Evolutionary conservation across 208 protist genomes (phyloP).

Genomic region (Trichomonas vaginalis): DNA sequence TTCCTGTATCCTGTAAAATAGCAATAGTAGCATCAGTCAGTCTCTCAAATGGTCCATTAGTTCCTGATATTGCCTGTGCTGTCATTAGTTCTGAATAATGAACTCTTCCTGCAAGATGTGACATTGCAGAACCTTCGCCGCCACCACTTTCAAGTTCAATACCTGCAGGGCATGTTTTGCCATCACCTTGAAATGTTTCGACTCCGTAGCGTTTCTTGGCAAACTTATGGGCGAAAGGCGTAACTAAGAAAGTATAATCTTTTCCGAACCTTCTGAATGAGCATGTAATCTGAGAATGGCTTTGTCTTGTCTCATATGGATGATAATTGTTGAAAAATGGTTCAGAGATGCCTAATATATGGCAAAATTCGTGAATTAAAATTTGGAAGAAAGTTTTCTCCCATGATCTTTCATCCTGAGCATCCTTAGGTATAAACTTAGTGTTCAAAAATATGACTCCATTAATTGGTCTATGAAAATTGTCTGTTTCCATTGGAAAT

Average conservation of each 20-base stretch:
- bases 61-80: not conserved
- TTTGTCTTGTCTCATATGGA: not conserved
- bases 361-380: not conserved
- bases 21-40: not conserved
- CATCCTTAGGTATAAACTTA: too few species aligned
- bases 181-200: not conserved
- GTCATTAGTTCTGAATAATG: not conserved
- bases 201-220: not conserved
- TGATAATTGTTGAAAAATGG: not conserved
- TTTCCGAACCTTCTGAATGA: not conserved
- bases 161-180: not conserved
- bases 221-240: not conserved
- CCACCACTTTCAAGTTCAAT: not conserved
- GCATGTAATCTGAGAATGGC: not conserved
- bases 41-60: not conserved
- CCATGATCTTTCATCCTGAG: too few species aligned
- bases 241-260: not conserved
- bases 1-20: not conserved
- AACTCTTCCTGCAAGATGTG: not conserved
- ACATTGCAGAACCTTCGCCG: not conserved
- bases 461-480: too few species aligned
- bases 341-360: not conserved
- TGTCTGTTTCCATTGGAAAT: too few species aligned
- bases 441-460: too few species aligned
- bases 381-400: not conserved